Base-by-base conservation (phyloP, 148 eudicot genomes). In the Rhododendron kiyosumense region DNA sequence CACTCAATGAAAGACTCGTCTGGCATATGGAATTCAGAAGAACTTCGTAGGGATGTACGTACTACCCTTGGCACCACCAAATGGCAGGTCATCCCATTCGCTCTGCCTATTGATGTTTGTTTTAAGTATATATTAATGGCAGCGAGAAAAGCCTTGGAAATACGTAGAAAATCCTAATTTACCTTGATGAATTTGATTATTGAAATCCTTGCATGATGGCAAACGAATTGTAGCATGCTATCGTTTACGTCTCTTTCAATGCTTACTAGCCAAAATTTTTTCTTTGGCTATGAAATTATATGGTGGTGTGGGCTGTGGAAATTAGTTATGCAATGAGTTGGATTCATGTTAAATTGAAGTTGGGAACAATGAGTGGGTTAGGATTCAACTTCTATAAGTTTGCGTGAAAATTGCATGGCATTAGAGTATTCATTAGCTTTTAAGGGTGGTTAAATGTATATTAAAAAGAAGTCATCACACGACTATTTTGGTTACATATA, bases 11-110 rank as follows among this genome's bases (percentile, higher is more conserved):
- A 92, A 89, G 94, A 94, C 74, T 61, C 89, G 9, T 88, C 93
- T 22, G 83, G 88, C 79, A 46, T 49, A 32, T 90, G 94, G 98
- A 88, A 95, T 78, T 30, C 87, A 18, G 94, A 91, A 79, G 96
- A 92, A 71, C 91, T 95, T 86, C 87, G 88, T 13, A 91, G 96
- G 86, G 98, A 95, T 83, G 88, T 95, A 24, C 90, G 86, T 3
- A 91, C 94, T 78, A 91, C 95, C 34, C 93, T 93, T 41, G 96
- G 94, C 73, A 95, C 98, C 38, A 86, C 98, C 85, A 95, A 92
- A 91, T 95, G 98, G 98, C 96, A 95, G 98, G 98, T 95, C 73
- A 76, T 84, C 43, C 18, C 84, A 13, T 71, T 71, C 38, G 32
- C 38, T 32, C 41, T 4, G 30, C 34, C 22, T 71, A 32, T 30